Evolutionary conservation across 1,284 basidiomycete genomes (phyloP), one percentile per base, ranked within the genome.

Genomic region (Dichomitus squalens): DNA sequence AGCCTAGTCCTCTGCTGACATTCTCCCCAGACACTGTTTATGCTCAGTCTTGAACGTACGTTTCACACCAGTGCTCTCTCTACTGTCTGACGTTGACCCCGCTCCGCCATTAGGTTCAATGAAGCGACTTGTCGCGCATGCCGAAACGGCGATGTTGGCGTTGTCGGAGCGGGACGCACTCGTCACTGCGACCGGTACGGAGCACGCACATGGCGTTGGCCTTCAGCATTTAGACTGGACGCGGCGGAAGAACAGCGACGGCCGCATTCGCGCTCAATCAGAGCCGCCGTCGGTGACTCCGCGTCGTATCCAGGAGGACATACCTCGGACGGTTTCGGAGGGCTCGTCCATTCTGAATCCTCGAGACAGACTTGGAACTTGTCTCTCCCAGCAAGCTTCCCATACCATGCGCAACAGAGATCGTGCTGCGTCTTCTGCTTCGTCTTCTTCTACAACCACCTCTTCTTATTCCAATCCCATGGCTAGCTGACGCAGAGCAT

Each of bases 11-110:
- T 5, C 2, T 49, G 6, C n/a, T 38, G 7, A 16, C 8, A 35
- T 57, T 16, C 5, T 3, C 43, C 16, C 44, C 41, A 84, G 83
- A 77, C 77, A 0, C 58, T 86, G 36, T 77, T 84, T 65, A 72
- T 79, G 60, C 69, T 86, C 34, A 80, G 78, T 46, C 75, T 86
- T 21, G 84, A 85, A 68, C 76, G 84, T 83, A 55, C 69, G 79
- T 72, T 4, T 11, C 4, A 14, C 25, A 7, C 1, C 41, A 11
- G 16, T 4, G 7, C 7, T 29, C 16, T 16, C 6, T 18, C 16
- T 16, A 44, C 16, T 7, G 3, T n/a, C 9, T 25, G 7, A 7
- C 29, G n/a, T 9, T 40, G 6, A 21, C 34, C 3, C 18, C 31
- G 14, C 14, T 51, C 5, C 12, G 4, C 20, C 2, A 21, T 21